phyloP scores from a whole-genome alignment of 2,329 filamentous ascomycete genomes.

The Colletotrichum cordylinicola region DNA sequence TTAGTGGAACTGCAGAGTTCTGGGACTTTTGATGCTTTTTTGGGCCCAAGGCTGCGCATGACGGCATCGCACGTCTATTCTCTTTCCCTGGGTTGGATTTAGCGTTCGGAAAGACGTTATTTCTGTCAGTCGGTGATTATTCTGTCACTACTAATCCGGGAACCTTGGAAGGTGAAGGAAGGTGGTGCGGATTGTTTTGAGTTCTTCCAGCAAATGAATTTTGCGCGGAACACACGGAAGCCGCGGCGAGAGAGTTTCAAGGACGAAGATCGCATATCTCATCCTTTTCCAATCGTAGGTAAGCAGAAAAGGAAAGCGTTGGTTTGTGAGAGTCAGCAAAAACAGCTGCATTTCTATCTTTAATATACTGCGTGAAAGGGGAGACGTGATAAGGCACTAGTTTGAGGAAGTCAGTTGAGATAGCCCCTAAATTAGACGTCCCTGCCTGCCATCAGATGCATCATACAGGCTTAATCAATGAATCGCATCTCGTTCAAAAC shows the following conservation, averaged over 20 bases:
- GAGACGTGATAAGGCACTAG: neutral
- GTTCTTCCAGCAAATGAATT: neutral
- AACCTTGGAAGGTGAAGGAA: no score
- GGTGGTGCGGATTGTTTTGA: no score
- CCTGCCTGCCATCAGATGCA: neutral
- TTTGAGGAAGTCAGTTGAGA: neutral
- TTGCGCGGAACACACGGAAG: neutral
- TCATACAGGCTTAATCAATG: neutral
- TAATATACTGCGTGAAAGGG: neutral
- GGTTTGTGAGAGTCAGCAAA: neutral
- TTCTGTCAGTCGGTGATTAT: no score
- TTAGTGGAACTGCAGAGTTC: no score
- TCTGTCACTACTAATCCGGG: no score
- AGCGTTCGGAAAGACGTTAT: no score
- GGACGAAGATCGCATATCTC: neutral
- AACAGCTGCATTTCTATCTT: neutral
- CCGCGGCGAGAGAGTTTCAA: neutral
- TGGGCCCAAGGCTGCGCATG: no score
- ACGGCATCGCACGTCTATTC: no score
- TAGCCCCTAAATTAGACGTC: neutral
- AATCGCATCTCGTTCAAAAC: neutral
- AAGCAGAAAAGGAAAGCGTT: neutral
- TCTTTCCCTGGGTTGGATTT: no score
- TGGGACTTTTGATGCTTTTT: no score
- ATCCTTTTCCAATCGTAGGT: neutral